These are phyloP conservation scores for Creolimax fragrantissima DNA, from an alignment of 78 protist genomes.

Conservation along the genomic window DNA sequence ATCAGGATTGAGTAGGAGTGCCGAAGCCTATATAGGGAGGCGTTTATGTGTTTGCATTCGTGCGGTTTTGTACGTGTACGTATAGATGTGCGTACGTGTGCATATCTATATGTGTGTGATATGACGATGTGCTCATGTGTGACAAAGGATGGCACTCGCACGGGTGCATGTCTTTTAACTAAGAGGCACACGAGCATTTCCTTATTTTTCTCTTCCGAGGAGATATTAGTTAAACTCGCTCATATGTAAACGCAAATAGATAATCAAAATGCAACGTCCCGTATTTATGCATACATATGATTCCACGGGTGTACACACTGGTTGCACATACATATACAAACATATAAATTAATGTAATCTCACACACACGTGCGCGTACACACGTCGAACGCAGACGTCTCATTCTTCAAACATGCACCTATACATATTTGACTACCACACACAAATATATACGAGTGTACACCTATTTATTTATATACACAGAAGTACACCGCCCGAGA, in stretches of 20 bases:
- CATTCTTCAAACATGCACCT: too few relatives aligned
- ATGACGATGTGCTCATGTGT: neutral
- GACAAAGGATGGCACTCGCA: neutral
- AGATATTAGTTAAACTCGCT: neutral
- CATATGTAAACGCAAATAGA: neutral
- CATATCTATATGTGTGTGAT: neutral
- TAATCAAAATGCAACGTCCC: neutral
- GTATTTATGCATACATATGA: too few relatives aligned
- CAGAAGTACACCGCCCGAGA: too few relatives aligned
- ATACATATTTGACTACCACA: too few relatives aligned
- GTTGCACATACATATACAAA: too few relatives aligned
- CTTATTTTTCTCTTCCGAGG: neutral
- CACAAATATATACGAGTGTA: too few relatives aligned
- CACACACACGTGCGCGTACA: too few relatives aligned
- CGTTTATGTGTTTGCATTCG: neutral
- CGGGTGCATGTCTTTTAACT: neutral
- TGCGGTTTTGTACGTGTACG: neutral
- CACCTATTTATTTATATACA: too few relatives aligned
- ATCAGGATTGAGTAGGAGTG: too few relatives aligned
- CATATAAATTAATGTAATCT: too few relatives aligned
- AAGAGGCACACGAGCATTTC: neutral
- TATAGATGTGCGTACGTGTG: neutral
- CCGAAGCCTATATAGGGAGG: neutral
- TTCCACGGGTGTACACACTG: too few relatives aligned
- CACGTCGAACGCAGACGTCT: too few relatives aligned